A percentile compares a stretch with the other conserved stretches of the same genome.
phyloP scores from a whole-genome alignment of 2,329 filamentous ascomycete genomes.

The Aureobasidium subglaciale region DNA sequence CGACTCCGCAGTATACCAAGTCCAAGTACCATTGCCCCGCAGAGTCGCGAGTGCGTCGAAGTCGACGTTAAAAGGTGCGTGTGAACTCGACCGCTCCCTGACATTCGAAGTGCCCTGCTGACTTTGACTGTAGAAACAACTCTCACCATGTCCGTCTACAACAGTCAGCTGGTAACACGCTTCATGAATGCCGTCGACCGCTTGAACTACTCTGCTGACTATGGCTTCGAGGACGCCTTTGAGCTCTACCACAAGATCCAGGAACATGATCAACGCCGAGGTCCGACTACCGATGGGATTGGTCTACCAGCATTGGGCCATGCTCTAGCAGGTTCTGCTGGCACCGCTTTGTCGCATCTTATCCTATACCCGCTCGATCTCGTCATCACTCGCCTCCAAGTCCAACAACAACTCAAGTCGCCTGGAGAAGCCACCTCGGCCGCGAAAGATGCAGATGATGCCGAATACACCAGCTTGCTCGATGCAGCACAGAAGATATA shows the following conservation, averaged over 20 bases:
- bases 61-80: constrained; percentile 1
- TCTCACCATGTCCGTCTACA: constrained; percentile 18
- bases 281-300: constrained; percentile 26
- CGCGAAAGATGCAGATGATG: constrained; percentile 27
- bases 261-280: constrained; percentile 17
- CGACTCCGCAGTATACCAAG: constrained; percentile 3
- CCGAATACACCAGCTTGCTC: constrained; percentile 56
- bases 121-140: neutral
- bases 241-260: constrained; percentile 25
- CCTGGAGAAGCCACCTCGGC: constrained; percentile 28
- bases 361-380: constrained; percentile 75
- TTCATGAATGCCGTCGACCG: constrained; percentile 16
- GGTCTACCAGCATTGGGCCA: constrained; percentile 70
- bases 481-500: constrained; percentile 69
- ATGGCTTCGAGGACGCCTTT: constrained; percentile 26
- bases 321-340: constrained; percentile 70
- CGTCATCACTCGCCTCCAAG: constrained; percentile 74
- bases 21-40: constrained; percentile 7
- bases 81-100: neutral
- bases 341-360: constrained; percentile 71
- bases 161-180: constrained; percentile 24
- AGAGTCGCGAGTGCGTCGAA: neutral
- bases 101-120: neutral
- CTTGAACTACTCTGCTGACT: constrained; percentile 20
- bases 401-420: constrained; percentile 55